Evolutionary conservation across 257 asterid genomes (phyloP).

Genomic region (Gentiana straminea): DNA sequence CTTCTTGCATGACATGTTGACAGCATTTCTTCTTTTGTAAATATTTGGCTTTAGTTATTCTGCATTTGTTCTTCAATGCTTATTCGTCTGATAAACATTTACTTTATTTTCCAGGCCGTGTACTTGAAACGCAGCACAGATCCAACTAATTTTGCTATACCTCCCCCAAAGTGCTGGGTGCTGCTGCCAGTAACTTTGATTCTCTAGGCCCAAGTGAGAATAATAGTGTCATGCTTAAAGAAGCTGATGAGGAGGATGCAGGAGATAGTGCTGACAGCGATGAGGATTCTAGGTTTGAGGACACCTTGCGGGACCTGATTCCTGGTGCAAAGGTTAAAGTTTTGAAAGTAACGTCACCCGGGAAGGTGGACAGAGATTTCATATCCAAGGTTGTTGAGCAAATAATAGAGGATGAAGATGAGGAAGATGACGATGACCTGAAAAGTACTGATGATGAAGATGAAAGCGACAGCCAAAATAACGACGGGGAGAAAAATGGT

Average conservation of each 20-base stretch:
- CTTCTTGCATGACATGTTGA: not conserved
- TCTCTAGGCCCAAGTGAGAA: constrained; percentile 46
- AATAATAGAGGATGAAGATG: constrained; percentile 71
- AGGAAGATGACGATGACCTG: constrained; percentile 24
- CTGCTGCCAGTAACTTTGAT: constrained; percentile 37
- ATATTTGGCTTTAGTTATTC: not conserved
- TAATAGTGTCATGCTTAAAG: constrained; percentile 42
- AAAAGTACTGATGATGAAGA: constrained; percentile 18
- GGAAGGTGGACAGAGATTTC: constrained; percentile 61
- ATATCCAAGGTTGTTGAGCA: constrained; percentile 86
- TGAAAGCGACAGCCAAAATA: constrained; percentile 18
- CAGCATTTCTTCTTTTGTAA: not conserved
- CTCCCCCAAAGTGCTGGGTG: constrained; percentile 38
- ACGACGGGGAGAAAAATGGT: constrained; percentile 25
- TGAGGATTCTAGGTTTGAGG: constrained; percentile 63
- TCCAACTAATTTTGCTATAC: constrained; percentile 36
- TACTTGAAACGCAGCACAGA: constrained; percentile 62
- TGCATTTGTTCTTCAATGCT: not conserved
- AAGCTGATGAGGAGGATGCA: constrained; percentile 44
- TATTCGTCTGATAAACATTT: not conserved
- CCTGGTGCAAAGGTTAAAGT: constrained; percentile 94
- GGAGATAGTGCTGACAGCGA: constrained; percentile 64
- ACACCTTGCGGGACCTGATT: constrained; percentile 71
- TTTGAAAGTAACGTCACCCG: constrained; percentile 67
- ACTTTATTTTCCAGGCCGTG: constrained; percentile 53